Base-by-base conservation (phyloP, 306 rosid species). In the Dalbergia oliveri region DNA sequence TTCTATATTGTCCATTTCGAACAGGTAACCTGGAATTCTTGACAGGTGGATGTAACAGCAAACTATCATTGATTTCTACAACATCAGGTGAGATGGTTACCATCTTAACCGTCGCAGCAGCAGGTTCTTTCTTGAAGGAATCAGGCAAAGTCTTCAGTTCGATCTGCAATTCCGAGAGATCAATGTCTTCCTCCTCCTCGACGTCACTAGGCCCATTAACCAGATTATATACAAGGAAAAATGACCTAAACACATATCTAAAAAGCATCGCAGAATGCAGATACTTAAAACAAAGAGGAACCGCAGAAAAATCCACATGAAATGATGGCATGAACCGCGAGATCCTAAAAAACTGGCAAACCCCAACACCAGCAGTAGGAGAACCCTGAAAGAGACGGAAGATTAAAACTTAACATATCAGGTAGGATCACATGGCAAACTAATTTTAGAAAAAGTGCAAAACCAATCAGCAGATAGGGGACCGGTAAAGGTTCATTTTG, bases 251-350 rank as follows among this genome's bases (percentile, higher is more conserved):
- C 54, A 65, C 31, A 31, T 68, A 85, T 83, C 85, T 88, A 14
- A 83, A 76, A 72, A 76, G 60, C 78, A 89, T 69, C 31, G 47
- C 21, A 61, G 79, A 82, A 64, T 87, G 90, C 87, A 91, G 76
- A 74, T 37, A n/a, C 82, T 73, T 73, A 69, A 89, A 94, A 82
- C 83, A 87, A 15, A 37, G 66, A 75, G 97, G 98, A 84, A 89
- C 59, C 6, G 97, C 94, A 51, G 98, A 87, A 82, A 89, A 92
- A 82, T 92, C 92, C 49, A 94, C 82, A 69, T 78, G 81, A 77
- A 94, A 91, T 83, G 90, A 59, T 11, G 97, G 93, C 54, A 73
- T 47, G n/a, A 53, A 79, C 72, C 39, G 49, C 31, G 6, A 12
- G 59, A 82, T 63, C 79, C 89, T 93, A 73, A 81, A 94, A 76